Evolutionary conservation across 176 grass and related monocot species (phyloP), one percentile per base, ranked within the genome.

Genomic region (Zea luxurians): DNA sequence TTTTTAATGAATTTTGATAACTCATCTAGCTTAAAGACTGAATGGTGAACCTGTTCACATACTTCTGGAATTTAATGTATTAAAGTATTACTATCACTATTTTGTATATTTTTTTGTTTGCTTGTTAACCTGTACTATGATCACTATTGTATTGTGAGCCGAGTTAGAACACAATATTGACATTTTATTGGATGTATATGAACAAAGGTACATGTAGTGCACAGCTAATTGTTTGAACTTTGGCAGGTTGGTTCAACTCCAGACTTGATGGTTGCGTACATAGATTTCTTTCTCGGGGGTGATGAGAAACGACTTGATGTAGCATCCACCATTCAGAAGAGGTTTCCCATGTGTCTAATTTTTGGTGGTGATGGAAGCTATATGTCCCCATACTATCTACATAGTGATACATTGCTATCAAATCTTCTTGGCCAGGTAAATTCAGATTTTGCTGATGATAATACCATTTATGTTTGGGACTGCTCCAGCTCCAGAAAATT

Each of bases 251-350:
- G 96, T 80, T 98, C 92, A 34, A 90, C 92, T 68, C 92, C 96
- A 75, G 96, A 98, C 78, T 82, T 94, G 78, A 98, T 94, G 91
- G 96, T 98, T 27, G 96, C 96, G 6, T 95, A 95, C 83, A 95
- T 98, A 78, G 96, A 98, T 92, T 98, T 98, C 83, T 98, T 95
- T 78, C 89, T 98, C 37, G 96, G 96, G 72, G 96, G 96, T 47
- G 96, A 98, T 85, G 96, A 98, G 78, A 98, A 95, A 78, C 82
- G 92, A 50, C 91, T 90, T 58, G 96, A 95, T 64, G 75, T 94
- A 68, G 65, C 84, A 67, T 92, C 92, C 50, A 92, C 89, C 10
- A 89, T 94, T 70, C 92, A 92, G 83, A 94, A 95, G 83, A 90
- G 96, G 48, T 98, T 98, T 68, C 92, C 96, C 41, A 98, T 98